A percentile compares a stretch with the other conserved stretches of the same genome.
Evolutionary conservation across 768 basidiomycete genomes (phyloP).

Genomic region (Lepiota brunneoincarnata): DNA sequence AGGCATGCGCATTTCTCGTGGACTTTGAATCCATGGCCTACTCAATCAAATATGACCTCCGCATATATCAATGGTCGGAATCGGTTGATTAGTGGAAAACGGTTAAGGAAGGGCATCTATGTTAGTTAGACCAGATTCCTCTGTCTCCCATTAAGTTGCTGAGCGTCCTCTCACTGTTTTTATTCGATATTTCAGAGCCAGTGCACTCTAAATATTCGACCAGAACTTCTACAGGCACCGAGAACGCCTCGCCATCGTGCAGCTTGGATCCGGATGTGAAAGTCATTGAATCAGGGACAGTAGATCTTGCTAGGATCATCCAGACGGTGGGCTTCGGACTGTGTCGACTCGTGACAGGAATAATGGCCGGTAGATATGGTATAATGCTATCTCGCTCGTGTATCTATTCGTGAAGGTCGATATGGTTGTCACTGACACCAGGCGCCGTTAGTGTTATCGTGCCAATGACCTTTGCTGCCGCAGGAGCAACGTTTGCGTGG

Average conservation of each 20-base stretch:
- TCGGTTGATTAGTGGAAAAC: neutral
- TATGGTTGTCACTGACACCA: no score
- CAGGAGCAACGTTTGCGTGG: no score
- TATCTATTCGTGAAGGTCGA: no score
- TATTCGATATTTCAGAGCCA: neutral
- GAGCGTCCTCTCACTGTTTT: neutral
- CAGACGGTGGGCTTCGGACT: constrained; percentile 43
- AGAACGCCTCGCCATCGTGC: neutral
- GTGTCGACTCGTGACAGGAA: no score
- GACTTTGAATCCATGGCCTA: no score
- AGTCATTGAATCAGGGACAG: neutral
- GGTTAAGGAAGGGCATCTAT: neutral
- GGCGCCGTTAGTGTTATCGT: no score
- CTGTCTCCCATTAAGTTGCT: neutral
- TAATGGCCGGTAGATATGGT: no score
- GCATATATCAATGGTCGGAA: neutral
- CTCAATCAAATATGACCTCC: neutral
- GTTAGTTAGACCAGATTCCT: no score
- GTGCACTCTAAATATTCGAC: neutral
- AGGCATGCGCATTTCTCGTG: no score
- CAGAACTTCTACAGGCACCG: neutral
- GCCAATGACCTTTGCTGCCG: no score
- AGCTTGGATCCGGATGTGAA: neutral
- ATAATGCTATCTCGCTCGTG: no score
- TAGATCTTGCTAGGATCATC: constrained; percentile 25